phyloP scores from a whole-genome alignment of 1,139 yeast genomes.

The Yamadazyma buinensis region DNA sequence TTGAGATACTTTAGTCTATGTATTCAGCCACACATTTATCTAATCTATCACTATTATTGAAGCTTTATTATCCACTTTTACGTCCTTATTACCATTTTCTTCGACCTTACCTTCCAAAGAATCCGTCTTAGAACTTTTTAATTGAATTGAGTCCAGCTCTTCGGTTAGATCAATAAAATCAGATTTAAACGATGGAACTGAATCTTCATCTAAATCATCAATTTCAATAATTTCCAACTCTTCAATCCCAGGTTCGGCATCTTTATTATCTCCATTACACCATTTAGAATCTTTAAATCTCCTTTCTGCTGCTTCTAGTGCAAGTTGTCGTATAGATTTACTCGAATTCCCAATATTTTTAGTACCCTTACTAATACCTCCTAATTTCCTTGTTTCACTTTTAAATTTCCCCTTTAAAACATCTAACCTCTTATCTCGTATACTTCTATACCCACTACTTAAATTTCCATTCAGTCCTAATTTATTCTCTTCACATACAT shows the following conservation, averaged over 20 bases:
- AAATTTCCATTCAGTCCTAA: slow-evolving; percentile 38
- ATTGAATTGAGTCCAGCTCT: no score
- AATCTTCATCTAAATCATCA: not conserved
- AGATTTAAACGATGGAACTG: no score
- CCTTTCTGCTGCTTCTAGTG: slow-evolving; percentile 66
- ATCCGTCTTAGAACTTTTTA: no score
- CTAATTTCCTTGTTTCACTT: slow-evolving; percentile 36
- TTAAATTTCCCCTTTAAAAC: slow-evolving; percentile 37
- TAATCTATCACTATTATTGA: no score
- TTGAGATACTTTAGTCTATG: no score
- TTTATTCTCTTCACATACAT: slow-evolving; percentile 48
- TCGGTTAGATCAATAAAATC: slow-evolving; percentile 1
- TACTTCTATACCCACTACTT: slow-evolving; percentile 18
- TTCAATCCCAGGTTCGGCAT: slow-evolving; percentile 28
- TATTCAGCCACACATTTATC: no score
- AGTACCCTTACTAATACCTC: slow-evolving; percentile 12
- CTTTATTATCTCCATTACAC: slow-evolving; percentile 35
- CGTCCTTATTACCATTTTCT: no score
- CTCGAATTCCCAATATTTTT: slow-evolving; percentile 8
- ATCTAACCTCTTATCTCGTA: slow-evolving; percentile 37
- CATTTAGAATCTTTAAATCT: slow-evolving; percentile 55
- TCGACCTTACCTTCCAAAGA: no score
- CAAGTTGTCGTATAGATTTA: slow-evolving; percentile 41
- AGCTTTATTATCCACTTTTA: no score
- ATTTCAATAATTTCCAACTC: slow-evolving; percentile 24